Evolutionary conservation across 345 rosid genomes (phyloP).

Genomic region (Brassica juncea): DNA sequence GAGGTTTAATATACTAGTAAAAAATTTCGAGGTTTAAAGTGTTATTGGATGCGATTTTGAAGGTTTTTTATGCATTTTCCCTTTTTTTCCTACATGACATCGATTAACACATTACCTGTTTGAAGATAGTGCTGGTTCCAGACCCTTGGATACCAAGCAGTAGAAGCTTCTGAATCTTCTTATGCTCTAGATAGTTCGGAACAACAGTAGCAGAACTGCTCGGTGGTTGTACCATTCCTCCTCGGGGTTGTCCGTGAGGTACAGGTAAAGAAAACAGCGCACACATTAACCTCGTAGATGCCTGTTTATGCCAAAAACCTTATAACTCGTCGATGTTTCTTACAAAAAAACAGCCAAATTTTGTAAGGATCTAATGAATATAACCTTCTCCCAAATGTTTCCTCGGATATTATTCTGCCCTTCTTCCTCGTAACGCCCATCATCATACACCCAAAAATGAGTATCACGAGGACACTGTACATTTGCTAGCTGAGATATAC

Average conservation of each 20-base stretch:
- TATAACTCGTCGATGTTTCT: not conserved
- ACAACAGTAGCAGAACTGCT: constrained; percentile 59
- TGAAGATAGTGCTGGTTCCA: constrained; percentile 95
- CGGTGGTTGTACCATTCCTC: constrained; percentile 64
- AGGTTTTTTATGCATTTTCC: too few relatives aligned
- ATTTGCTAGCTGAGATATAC: constrained; percentile 60
- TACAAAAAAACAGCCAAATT: not conserved
- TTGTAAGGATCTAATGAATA: not conserved
- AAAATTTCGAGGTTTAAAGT: too few relatives aligned
- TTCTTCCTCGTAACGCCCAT: constrained; percentile 95
- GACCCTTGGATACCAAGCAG: constrained; percentile 79
- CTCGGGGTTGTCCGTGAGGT: constrained; percentile 63
- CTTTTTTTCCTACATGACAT: not conserved
- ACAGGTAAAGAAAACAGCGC: constrained; percentile 89
- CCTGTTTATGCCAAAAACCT: constrained; percentile 56
- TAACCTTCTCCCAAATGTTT: constrained; percentile 84
- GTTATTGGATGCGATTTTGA: too few relatives aligned
- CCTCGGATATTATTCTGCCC: constrained; percentile 92
- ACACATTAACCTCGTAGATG: constrained; percentile 82
- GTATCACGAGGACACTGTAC: constrained; percentile 85
- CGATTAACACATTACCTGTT: constrained; percentile 61
- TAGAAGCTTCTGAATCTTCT: constrained; percentile 74
- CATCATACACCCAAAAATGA: constrained; percentile 91
- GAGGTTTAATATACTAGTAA: too few relatives aligned
- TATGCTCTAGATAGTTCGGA: constrained; percentile 86